Base-by-base conservation (phyloP, 2,329 filamentous ascomycete genomes). In the Drechslerella stenobrocha region DNA sequence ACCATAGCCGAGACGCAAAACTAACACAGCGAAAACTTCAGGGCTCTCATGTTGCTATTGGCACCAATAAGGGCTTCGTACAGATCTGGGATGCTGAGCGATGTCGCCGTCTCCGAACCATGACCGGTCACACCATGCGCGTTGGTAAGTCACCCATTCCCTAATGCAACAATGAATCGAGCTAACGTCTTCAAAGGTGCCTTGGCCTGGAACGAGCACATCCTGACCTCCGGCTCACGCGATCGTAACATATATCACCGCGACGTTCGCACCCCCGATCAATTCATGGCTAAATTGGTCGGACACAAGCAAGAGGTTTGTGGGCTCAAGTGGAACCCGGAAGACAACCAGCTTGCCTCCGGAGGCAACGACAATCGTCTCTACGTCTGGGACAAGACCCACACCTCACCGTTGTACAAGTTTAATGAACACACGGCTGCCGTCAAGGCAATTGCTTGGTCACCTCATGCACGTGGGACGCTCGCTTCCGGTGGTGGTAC, bases 291-390 rank as follows among this genome's bases (percentile, higher is more conserved):
- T 61, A 91, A 90, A 74, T 81, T 98, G 2, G 86, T 90, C 5
- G 93, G 93, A 5, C 93, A 98, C 77, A 98, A 97, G 77, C 93
- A 98, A 78, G 93, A 98, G 78, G 90, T 98, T 9, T 98, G 93
- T 75, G 93, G 93, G 6, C 79, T 98, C 51, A 91, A 91, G 73
- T 98, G 93, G 93, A 98, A 98, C 74, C 89, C 88, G 60, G 91
- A 97, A 72, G 92, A 96, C 73, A 89, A 90, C 3, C 93, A 98
- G 76, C 82, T 98, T 23, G 93, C 93, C 9, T 95, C 89, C 57
- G 93, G 93, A 50, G 93, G 93, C 3, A 98, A 98, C 76, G 93
- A 98, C 79, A 98, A 98, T 79, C 97, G 97, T 76, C 81, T 98
- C 45, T 93, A 97, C 83, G 90, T 98, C 22, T 98, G 93, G 93